Evolutionary conservation across 2,329 filamentous ascomycete genomes (phyloP).

Genomic region (Colletotrichum simmondsii): DNA sequence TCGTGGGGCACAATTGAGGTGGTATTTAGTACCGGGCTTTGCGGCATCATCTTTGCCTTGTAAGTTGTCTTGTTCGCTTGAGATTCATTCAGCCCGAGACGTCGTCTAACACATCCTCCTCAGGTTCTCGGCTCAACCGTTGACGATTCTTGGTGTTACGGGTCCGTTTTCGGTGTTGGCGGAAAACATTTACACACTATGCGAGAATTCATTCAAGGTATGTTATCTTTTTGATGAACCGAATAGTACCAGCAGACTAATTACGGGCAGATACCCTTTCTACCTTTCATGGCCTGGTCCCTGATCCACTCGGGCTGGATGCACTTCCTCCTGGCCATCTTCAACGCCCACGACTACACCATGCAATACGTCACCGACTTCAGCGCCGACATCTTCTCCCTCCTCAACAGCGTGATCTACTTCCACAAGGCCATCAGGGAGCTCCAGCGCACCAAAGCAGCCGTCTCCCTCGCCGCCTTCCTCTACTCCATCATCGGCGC

Average conservation of each 20-base stretch:
- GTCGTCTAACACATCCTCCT: not conserved
- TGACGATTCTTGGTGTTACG: conserved; percentile 74
- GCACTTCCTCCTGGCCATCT: conserved; percentile 71
- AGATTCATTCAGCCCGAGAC: not conserved
- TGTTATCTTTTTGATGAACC: not conserved
- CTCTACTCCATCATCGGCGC: conserved; percentile 74
- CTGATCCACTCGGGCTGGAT: conserved; percentile 75
- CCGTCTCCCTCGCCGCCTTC: conserved; percentile 70
- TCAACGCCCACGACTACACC: conserved; percentile 77
- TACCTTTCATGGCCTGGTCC: conserved; percentile 76
- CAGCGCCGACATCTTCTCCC: conserved; percentile 73
- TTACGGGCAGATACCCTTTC: conserved; percentile 61
- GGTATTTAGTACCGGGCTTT: conserved; percentile 73
- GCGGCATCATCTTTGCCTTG: conserved; percentile 71
- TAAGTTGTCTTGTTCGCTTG: conserved; percentile 44
- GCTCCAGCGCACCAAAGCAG: conserved; percentile 66
- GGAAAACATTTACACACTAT: conserved; percentile 72
- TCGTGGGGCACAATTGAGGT: conserved; percentile 76
- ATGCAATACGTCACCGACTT: conserved; percentile 78
- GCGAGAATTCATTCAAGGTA: conserved; percentile 64
- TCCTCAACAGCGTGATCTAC: conserved; percentile 76
- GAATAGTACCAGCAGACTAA: not conserved
- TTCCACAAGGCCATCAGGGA: conserved; percentile 76
- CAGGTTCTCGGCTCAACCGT: conserved; percentile 67
- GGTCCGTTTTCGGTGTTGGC: conserved; percentile 75